These are phyloP conservation scores for Rutstroemia sp. DNA, from an alignment of 2,329 filamentous ascomycete genomes.

Conservation along the genomic window DNA sequence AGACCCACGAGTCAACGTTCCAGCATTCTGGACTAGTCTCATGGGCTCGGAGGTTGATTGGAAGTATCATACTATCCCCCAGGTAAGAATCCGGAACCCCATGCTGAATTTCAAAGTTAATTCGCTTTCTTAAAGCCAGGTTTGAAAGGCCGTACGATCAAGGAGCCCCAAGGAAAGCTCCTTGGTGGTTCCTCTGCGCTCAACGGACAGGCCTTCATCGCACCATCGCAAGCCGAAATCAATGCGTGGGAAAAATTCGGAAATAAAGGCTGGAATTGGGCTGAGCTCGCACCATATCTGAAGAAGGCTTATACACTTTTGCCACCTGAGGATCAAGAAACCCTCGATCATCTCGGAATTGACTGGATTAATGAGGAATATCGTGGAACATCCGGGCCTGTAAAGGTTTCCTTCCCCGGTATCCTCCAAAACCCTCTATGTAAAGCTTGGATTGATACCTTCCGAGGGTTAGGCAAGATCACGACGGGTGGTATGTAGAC, in stretches of 20 bases:
- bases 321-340: not conserved
- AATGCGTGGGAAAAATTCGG: constrained; percentile 36
- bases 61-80: constrained; percentile 33
- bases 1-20: constrained; percentile 31
- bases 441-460: constrained; percentile 3
- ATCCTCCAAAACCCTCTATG: not conserved
- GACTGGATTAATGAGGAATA: constrained; percentile 4
- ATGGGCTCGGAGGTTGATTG: constrained; percentile 34
- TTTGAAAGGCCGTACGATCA: constrained; percentile 4
- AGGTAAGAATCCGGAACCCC: constrained; percentile 23
- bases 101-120: not conserved
- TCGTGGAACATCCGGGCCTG: not conserved
- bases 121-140: not conserved
- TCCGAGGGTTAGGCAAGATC: not conserved
- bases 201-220: constrained; percentile 21
- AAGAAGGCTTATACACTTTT: constrained; percentile 5
- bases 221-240: constrained; percentile 22
- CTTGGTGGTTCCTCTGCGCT: constrained; percentile 34
- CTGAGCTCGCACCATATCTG: constrained; percentile 11
- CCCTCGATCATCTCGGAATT: not conserved
- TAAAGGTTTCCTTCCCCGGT: constrained; percentile 2
- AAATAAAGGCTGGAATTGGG: constrained; percentile 35
- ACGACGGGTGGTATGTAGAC: constrained; percentile 4
- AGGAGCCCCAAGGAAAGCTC: constrained; percentile 25
- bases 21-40: constrained; percentile 9